These are phyloP conservation scores for Parathielavia hyrcaniae DNA, from an alignment of 495 filamentous ascomycete genomes.

Conservation along the genomic window DNA sequence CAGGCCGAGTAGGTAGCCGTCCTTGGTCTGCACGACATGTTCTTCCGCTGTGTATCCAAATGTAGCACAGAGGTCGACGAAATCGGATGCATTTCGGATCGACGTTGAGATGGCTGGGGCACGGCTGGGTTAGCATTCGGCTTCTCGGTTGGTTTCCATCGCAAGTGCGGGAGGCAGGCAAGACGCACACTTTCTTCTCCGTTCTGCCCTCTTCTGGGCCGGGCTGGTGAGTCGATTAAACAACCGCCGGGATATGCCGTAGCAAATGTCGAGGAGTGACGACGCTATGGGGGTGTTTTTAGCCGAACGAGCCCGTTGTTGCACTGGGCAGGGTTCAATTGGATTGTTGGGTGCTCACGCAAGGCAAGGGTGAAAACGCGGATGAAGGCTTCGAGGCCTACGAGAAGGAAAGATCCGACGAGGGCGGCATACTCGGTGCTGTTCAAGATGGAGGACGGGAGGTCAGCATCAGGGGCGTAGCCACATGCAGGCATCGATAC, in stretches of 20 bases:
- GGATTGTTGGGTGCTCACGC: slow-evolving; percentile 49
- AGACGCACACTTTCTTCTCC: slow-evolving; percentile 48
- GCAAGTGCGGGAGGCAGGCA: neutral
- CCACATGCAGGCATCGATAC: neutral
- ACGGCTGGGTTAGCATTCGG: slow-evolving; percentile 17
- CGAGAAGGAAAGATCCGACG: slow-evolving; percentile 70
- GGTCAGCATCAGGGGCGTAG: neutral
- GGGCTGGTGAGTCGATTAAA: slow-evolving; percentile 75
- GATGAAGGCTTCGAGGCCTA: slow-evolving; percentile 72
- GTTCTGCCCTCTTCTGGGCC: slow-evolving; percentile 57
- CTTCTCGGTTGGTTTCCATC: neutral
- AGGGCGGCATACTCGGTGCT: slow-evolving; percentile 84
- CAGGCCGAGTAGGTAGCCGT: slow-evolving; percentile 88
- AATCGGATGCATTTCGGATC: slow-evolving; percentile 70
- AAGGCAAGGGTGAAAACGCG: slow-evolving; percentile 85
- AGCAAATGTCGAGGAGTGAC: slow-evolving; percentile 74
- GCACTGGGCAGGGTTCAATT: too few relatives aligned
- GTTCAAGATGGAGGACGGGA: neutral
- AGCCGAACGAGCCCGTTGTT: slow-evolving; percentile 21
- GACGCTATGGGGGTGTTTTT: slow-evolving; percentile 51
- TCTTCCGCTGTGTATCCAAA: slow-evolving; percentile 92
- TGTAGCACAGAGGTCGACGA: slow-evolving; percentile 81
- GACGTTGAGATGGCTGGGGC: slow-evolving; percentile 44
- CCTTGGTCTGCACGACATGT: slow-evolving; percentile 87
- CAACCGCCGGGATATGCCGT: slow-evolving; percentile 68